A percentile compares a stretch with the other conserved stretches of the same genome.
Conservation (phyloP, 1,284 basidiomycete genomes). For the Pholiota adiposa region DNA sequence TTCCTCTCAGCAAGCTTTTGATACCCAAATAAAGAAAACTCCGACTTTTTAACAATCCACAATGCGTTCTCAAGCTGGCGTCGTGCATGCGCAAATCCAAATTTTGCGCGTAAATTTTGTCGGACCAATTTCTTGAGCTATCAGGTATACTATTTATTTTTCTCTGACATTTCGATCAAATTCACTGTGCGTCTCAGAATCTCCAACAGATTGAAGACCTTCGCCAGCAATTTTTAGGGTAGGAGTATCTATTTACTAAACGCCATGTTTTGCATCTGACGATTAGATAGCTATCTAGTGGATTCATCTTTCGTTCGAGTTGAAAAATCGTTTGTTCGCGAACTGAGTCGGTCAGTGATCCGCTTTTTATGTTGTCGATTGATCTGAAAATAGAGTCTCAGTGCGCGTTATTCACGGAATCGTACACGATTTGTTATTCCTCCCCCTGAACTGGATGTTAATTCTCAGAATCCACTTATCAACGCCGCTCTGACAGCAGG, state of each 20-base stretch:
- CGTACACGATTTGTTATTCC: conserved; percentile 79
- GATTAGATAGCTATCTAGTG: conserved; percentile 68
- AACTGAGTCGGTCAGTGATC: conserved; percentile 68
- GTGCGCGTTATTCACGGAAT: conserved; percentile 77
- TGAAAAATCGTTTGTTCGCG: conserved; percentile 67
- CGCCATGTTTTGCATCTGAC: conserved; percentile 1
- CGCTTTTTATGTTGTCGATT: not conserved
- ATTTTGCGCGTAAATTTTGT: conserved; percentile 78
- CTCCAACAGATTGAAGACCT: conserved; percentile 97
- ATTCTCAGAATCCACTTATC: conserved; percentile 68
- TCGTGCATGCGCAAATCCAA: conserved; percentile 69
- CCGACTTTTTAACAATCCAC: conserved; percentile 95
- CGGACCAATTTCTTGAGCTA: conserved; percentile 85
- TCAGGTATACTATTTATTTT: conserved; percentile 52
- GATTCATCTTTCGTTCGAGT: conserved; percentile 88
- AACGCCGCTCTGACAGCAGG: conserved; percentile 88
- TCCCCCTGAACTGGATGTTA: conserved; percentile 74
- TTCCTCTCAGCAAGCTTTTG: not conserved
- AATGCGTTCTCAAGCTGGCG: conserved; percentile 93
- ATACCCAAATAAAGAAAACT: conserved; percentile 68
- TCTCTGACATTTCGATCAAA: no score
- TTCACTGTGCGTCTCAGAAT: conserved; percentile 53
- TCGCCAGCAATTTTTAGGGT: conserved; percentile 91
- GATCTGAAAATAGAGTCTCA: conserved; percentile 31
- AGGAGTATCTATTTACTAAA: conserved; percentile 19